These are phyloP conservation scores for Fusarium sp. DNA, from an alignment of 2,329 filamentous ascomycete species.

Conservation along the genomic window DNA sequence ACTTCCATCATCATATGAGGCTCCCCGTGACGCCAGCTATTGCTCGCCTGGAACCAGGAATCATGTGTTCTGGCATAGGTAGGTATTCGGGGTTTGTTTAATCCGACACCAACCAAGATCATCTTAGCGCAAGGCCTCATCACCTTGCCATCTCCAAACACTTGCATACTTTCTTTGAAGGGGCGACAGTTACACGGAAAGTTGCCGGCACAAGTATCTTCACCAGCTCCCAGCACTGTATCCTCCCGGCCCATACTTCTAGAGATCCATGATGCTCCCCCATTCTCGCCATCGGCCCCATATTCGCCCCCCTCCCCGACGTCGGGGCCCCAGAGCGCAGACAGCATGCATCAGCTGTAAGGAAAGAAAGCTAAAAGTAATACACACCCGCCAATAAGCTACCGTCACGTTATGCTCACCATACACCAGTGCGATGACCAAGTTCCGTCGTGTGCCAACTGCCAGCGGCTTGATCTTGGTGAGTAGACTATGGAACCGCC, in stretches of 20 bases:
- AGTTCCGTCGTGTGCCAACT: conserved; percentile 10
- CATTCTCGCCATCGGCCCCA: background rate
- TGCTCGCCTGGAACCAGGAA: background rate
- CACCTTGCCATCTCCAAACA: background rate
- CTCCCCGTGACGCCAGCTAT: background rate
- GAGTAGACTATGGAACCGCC: background rate
- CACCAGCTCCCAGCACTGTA: background rate
- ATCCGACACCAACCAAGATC: background rate
- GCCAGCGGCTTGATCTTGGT: background rate
- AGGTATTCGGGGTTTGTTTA: background rate
- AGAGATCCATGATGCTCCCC: background rate
- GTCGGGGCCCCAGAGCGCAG: background rate
- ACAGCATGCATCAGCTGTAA: conserved; percentile 17
- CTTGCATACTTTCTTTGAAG: background rate
- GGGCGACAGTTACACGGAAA: background rate
- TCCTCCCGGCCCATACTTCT: background rate
- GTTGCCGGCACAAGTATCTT: background rate
- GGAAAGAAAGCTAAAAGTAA: conserved; percentile 17
- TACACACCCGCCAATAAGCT: background rate
- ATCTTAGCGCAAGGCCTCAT: background rate
- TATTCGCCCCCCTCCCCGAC: background rate
- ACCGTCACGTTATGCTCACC: background rate
- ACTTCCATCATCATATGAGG: background rate
- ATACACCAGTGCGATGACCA: conserved; percentile 15
- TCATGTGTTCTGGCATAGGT: background rate